Evolutionary conservation across 2,329 filamentous ascomycete genomes (phyloP).

Genomic region (Verticillium isaacii): DNA sequence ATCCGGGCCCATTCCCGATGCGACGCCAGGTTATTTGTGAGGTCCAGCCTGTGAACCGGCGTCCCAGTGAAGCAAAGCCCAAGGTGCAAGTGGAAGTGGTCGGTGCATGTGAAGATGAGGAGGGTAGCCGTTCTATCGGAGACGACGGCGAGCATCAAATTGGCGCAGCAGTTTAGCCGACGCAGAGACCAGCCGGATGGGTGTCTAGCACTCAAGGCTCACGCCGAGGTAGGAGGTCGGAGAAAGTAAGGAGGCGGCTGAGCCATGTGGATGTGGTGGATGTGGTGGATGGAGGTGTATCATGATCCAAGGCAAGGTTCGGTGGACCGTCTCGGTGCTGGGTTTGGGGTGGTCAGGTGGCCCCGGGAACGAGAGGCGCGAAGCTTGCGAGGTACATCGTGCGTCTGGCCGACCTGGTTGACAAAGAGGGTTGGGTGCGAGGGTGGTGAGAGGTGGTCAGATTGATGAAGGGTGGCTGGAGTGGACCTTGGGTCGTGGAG

Average conservation of each 20-base stretch:
- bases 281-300: not conserved
- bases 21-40: not conserved
- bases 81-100: not conserved
- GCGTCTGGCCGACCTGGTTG: not conserved
- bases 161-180: not conserved
- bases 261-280: not conserved
- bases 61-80: not conserved
- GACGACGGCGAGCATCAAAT: not conserved
- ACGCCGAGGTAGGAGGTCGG: not conserved
- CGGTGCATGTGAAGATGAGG: not conserved
- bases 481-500: not conserved
- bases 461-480: not conserved
- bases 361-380: not conserved
- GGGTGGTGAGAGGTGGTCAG: not conserved
- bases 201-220: not conserved
- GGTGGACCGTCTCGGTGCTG: not conserved
- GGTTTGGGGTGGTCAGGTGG: not conserved
- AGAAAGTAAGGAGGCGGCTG: not conserved
- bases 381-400: not conserved
- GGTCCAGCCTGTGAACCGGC: not conserved
- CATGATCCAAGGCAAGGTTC: not conserved
- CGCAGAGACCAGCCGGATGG: not conserved
- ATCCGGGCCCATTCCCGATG: conserved; percentile 9
- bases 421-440: not conserved
- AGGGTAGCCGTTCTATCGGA: not conserved